Evolutionary conservation across 169 alveolate species (phyloP), one percentile per base, ranked within the genome.

Genomic region (Cryptosporidium muris): DNA sequence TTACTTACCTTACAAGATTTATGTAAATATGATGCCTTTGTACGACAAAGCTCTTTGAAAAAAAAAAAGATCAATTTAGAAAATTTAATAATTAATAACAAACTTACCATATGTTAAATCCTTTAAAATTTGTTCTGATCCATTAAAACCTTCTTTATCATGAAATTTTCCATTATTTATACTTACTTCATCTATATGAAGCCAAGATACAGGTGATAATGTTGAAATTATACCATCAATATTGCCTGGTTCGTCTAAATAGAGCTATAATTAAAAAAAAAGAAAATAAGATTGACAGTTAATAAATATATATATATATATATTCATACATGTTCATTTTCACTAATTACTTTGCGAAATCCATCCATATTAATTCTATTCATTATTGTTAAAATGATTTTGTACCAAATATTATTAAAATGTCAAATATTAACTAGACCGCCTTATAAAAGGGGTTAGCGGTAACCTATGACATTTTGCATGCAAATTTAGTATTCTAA

Each of bases 191-290:
- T 74, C 85, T 54, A 74, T 42, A 58, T 74, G 85, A 3, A 74
- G 63, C 85, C 85, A 74, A n/a, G 85, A 74, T 16, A 74, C 85
- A 16, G 85, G 85, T 0, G 85, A 74, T 58, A 74, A 48, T n/a
- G 60, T 47, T 45, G 85, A 53, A 58, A 62, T 42, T 11, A 56
- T 74, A 74, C 67, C 60, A 58, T 74, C 85, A 6, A 25, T 38
- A 16, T 60, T 36, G 12, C 49, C 12, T 11, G 11, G 6, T 43
- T 67, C 63, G n/a, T 40, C 14, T 52, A 9, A 5, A 16, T 25
- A 25, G 25, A 25, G 25, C 34, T 53, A 37, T 7, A 11, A 11
- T 49, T 16, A 53, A 16, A 16, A 16, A 53, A 5, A 53, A 53
- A 16, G 2, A 53, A 8, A 53, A 9, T 53, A 5, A 53, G 4